Evolutionary conservation across 345 rosid species (phyloP).

Genomic region (Eucalyptus curtisii): DNA sequence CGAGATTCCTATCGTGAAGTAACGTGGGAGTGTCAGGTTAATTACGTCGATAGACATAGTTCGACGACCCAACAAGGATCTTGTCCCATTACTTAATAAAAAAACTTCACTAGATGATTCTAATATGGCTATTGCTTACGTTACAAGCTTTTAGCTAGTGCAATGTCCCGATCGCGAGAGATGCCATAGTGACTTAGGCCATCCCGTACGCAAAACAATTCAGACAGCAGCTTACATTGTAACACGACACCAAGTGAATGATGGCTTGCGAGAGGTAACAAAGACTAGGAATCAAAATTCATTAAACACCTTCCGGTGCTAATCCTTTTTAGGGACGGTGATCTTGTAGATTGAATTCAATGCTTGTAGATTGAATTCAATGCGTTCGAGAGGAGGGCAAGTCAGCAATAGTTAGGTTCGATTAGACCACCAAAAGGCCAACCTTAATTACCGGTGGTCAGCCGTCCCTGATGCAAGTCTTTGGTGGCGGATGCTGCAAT

Average conservation of each 20-base stretch:
- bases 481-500: background rate
- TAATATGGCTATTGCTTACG: background rate
- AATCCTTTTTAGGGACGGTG: background rate
- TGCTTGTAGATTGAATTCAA: background rate
- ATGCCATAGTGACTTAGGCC: background rate
- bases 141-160: background rate
- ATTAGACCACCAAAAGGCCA: background rate
- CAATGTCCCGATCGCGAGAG: background rate
- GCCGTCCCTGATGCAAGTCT: background rate
- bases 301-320: background rate
- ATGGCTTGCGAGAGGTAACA: background rate
- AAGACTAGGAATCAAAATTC: background rate
- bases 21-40: background rate
- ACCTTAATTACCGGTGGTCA: background rate
- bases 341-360: background rate
- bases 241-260: background rate
- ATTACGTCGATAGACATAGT: background rate
- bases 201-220: background rate
- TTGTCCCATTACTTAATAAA: background rate
- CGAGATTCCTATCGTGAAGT: background rate
- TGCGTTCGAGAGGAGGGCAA: background rate
- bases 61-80: background rate
- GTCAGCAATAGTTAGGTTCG: background rate
- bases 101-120: background rate
- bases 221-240: background rate